Evolutionary conservation across 148 eudicot genomes (phyloP), one percentile per base, ranked within the genome.

Genomic region (Chenopodium album): DNA sequence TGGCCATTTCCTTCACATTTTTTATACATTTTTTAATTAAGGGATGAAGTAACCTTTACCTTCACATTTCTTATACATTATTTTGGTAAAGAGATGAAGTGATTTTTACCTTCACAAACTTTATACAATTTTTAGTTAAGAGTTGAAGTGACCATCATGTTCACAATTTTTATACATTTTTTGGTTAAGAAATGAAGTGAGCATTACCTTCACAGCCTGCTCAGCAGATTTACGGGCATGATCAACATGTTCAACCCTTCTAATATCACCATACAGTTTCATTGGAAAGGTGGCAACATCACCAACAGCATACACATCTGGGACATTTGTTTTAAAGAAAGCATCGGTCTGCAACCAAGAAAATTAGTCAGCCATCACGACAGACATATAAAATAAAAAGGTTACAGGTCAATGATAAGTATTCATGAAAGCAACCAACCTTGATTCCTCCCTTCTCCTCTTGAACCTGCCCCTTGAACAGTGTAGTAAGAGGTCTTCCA

Each of bases 371-470:
- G 73, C 29, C 60, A 12, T 66, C 56, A 78, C 7, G 31, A 8
- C 69, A 70, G 71, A 81, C 11, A 20, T 3, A 68, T 7, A 41
- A 47, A 29, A 7, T 10, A 44, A 23, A n/a, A 68, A 83, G 19
- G 48, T 56, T 31, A 26, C 48, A 41, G 12, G 23, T 46, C 79
- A 50, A 79, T 46, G 65, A 78, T 41, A 70, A 26, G 9, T 29
- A 65, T 52, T 46, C 34, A 60, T 84, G 34, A 63, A 62, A 26
- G 29, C 73, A 63, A 77, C 69, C 26, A 66, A 97, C 99, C 99
- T 97, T 91, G 50, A 97, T 92, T 84, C 99, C 99, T 81, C 99
- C 98, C 83, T 97, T 97, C 74, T 97, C 99, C 81, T 97, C 99
- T 86, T 85, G 96, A 84, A 94, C 86, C 83, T 97, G 99, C 19